A percentile compares a stretch with the other conserved stretches of the same genome.
Conservation (phyloP, 495 filamentous ascomycete species). For the Articulospora tetracladia region DNA sequence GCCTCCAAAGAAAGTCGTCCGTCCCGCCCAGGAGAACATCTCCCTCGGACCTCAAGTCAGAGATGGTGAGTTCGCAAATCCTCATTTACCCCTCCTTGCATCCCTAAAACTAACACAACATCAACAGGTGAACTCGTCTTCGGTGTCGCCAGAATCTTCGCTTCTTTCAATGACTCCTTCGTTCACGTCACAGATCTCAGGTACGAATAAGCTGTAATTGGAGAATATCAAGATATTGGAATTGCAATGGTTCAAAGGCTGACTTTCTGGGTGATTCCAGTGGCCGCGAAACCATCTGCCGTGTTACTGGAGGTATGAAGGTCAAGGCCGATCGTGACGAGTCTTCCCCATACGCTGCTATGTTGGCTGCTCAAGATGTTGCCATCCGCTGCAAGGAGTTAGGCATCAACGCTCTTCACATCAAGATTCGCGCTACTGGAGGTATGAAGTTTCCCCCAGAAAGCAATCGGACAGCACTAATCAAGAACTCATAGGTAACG, state of each 20-base stretch:
- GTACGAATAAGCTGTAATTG: conserved; percentile 52
- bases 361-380: conserved; percentile 98
- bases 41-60: conserved; percentile 92
- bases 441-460: conserved; percentile 47
- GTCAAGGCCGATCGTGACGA: conserved; percentile 99
- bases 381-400: conserved; percentile 98
- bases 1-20: conserved; percentile 80
- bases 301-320: conserved; percentile 99
- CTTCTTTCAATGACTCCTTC: conserved; percentile 96
- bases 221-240: conserved; percentile 10
- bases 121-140: conserved; percentile 56
- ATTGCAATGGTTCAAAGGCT: conserved; percentile 39
- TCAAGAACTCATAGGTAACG: conserved; percentile 63
- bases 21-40: conserved; percentile 89
- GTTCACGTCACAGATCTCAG: conserved; percentile 99
- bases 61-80: conserved; percentile 58
- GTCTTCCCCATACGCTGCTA: conserved; percentile 98
- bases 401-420: conserved; percentile 97
- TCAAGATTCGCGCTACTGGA: conserved; percentile 99
- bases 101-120: neutral
- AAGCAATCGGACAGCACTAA: conserved; percentile 7
- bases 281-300: conserved; percentile 98
- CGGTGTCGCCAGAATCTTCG: conserved; percentile 98
- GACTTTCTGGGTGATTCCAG: conserved; percentile 67
- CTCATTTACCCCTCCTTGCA: neutral